These are phyloP conservation scores for Phoma herbarum DNA, from an alignment of 2,329 filamentous ascomycete genomes.

Conservation along the genomic window DNA sequence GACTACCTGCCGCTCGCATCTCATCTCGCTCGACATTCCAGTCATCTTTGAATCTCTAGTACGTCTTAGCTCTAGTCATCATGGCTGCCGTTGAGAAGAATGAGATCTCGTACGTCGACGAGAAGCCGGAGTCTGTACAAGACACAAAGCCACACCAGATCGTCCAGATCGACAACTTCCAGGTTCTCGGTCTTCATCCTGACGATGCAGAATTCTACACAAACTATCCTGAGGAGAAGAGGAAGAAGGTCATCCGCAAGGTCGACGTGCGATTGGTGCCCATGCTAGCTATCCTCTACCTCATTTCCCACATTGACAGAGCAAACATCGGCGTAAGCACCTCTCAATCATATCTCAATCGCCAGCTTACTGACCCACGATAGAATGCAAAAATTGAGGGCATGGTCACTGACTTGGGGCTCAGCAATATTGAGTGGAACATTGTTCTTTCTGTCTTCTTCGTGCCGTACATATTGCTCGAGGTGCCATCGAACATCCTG, in stretches of 20 bases:
- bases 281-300: constrained; percentile 55
- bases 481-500: constrained; percentile 56
- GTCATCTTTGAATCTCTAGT: background rate
- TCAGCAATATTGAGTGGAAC: constrained; percentile 65
- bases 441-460: constrained; percentile 70
- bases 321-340: constrained; percentile 65
- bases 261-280: constrained; percentile 46
- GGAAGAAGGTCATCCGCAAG: constrained; percentile 55
- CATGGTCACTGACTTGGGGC: constrained; percentile 64
- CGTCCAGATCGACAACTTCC: constrained; percentile 39
- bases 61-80: background rate
- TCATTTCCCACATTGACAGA: constrained; percentile 61
- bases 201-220: constrained; percentile 37
- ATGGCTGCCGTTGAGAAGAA: constrained; percentile 34
- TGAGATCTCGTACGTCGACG: constrained; percentile 35
- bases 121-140: constrained; percentile 31
- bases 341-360: background rate
- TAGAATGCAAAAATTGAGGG: constrained; percentile 69
- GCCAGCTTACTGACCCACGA: background rate
- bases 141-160: constrained; percentile 32
- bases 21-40: background rate
- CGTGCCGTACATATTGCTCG: constrained; percentile 51
- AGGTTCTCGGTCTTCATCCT: constrained; percentile 35
- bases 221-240: constrained; percentile 52
- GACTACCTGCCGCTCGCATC: background rate